Percentiles rank a stretch among this genome's conserved stretches.
phyloP scores from a whole-genome alignment of 768 basidiomycete species.

The Calocybe cyanea region DNA sequence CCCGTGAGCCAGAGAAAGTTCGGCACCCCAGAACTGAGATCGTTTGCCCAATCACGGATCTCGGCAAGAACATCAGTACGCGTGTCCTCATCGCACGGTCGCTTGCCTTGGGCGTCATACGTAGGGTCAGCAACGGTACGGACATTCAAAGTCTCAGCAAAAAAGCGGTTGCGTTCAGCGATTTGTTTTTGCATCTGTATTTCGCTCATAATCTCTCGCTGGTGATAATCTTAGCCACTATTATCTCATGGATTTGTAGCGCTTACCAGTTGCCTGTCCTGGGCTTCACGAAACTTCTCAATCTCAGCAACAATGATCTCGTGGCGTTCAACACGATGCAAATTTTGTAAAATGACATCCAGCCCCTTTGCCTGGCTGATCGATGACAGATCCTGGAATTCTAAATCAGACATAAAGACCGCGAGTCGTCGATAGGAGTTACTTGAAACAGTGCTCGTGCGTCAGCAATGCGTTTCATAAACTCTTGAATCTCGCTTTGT shows the following conservation, averaged over 20 bases:
- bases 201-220: not conserved
- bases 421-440: not conserved
- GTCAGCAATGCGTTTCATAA: not conserved
- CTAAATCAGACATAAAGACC: not conserved
- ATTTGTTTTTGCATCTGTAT: not conserved
- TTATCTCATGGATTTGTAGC: no score
- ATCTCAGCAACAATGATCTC: no score
- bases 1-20: constrained; percentile 11
- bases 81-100: constrained; percentile 7
- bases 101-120: constrained; percentile 5
- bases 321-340: no score
- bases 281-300: no score
- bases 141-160: not conserved
- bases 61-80: constrained; percentile 4
- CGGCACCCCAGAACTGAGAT: not conserved
- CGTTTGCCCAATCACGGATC: constrained; percentile 3
- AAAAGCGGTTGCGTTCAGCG: not conserved
- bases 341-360: no score
- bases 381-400: no score
- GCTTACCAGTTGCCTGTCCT: no score
- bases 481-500: not conserved
- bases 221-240: not conserved
- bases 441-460: not conserved
- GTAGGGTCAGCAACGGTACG: not conserved
- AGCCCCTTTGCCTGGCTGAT: no score